Percentiles rank a stretch among this genome's conserved stretches.
These are phyloP conservation scores for Phaseolus coccineus DNA, from an alignment of 331 rosid genomes.

Conservation along the genomic window DNA sequence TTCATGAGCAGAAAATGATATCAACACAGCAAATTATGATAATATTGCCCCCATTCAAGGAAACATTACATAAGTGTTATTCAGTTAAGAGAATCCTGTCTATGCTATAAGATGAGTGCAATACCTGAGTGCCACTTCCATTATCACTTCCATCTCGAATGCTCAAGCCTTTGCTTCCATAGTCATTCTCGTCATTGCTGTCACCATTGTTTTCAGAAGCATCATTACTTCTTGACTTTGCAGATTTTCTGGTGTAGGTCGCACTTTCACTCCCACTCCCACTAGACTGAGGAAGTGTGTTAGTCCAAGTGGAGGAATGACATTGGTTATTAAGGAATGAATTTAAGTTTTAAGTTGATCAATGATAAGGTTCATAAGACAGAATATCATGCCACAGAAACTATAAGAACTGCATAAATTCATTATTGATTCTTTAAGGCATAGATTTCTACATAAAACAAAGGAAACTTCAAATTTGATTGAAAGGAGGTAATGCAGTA, in stretches of 20 bases:
- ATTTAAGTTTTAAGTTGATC: slow-evolving; percentile 36
- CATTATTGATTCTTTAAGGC: slow-evolving; percentile 34
- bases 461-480: slow-evolving; percentile 33
- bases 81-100: slow-evolving; percentile 1
- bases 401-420: slow-evolving; percentile 16
- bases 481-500: slow-evolving; percentile 28
- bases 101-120: slow-evolving; percentile 15
- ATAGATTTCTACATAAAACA: background rate
- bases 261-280: slow-evolving; percentile 81
- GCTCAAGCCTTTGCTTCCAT: slow-evolving; percentile 59
- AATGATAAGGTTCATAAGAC: slow-evolving; percentile 36
- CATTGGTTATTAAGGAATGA: slow-evolving; percentile 39
- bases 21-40: slow-evolving; percentile 11
- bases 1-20: slow-evolving; percentile 32
- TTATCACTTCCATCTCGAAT: slow-evolving; percentile 70
- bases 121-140: slow-evolving; percentile 81
- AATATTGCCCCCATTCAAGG: background rate
- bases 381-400: slow-evolving; percentile 36
- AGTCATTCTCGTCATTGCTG: slow-evolving; percentile 61
- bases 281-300: slow-evolving; percentile 61
- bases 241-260: slow-evolving; percentile 58
- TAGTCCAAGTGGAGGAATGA: slow-evolving; percentile 39
- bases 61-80: background rate
- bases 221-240: slow-evolving; percentile 54
- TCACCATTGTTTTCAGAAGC: slow-evolving; percentile 62